Percentiles rank a stretch among this genome's conserved stretches.
Evolutionary conservation across 805 yeast genomes (phyloP).

Genomic region (Wickerhamomyces hampshirensis): DNA sequence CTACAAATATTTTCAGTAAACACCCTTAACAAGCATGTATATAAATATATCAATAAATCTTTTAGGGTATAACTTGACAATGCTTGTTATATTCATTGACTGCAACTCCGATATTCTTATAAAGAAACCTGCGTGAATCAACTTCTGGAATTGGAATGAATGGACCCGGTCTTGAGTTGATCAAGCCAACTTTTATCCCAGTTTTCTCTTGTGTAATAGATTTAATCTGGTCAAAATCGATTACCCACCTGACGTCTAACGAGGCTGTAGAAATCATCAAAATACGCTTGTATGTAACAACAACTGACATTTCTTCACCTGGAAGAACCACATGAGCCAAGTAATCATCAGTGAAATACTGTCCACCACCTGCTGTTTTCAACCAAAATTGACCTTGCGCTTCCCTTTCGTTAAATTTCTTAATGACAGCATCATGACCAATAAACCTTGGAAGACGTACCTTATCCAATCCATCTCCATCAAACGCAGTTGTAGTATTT

Average conservation of each 20-base stretch:
- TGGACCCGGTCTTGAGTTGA: conserved; percentile 52
- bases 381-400: conserved; percentile 95
- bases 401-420: conserved; percentile 72
- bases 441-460: conserved; percentile 81
- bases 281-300: conserved; percentile 70
- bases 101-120: conserved; percentile 71
- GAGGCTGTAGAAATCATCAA: conserved; percentile 60
- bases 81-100: conserved; percentile 74
- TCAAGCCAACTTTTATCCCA: conserved; percentile 67
- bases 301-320: conserved; percentile 71
- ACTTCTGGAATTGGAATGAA: conserved; percentile 79
- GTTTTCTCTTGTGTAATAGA: conserved; percentile 72
- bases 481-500: conserved; percentile 87
- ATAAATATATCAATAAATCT: not conserved
- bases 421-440: conserved; percentile 64
- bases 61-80: conserved; percentile 44
- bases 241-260: conserved; percentile 66
- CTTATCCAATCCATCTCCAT: conserved; percentile 68
- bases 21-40: conserved; percentile 1
- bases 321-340: conserved; percentile 82
- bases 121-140: conserved; percentile 57
- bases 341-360: conserved; percentile 65
- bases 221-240: conserved; percentile 57
- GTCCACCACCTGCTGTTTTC: conserved; percentile 78
- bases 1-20: conserved; percentile 11